Base-by-base conservation (phyloP, 2,329 filamentous ascomycete species). In the Lecanicillium sp. region DNA sequence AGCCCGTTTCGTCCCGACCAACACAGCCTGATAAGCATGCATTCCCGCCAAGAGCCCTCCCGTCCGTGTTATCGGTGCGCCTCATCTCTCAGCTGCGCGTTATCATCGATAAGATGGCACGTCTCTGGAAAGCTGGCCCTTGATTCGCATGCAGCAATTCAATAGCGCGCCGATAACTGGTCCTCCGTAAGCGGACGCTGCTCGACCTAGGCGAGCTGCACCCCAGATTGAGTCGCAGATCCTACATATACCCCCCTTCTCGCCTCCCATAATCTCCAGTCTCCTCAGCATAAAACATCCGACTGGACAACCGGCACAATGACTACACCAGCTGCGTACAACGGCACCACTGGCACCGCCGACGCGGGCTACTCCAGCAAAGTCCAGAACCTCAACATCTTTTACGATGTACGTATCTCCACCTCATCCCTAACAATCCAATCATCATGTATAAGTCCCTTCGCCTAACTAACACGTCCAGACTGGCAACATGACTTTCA, bases 401-500 rank as follows among this genome's bases (percentile, higher is more conserved):
- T 81, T 68, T 95, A 95, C 70, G 79, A 88, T 65, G 84, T 87
- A 71, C 56, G 49, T 48, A 8, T 10, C n/a, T 26, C 5, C 19
- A 11, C 19, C 9, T 2, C 12, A 5, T 9, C 26, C n/a, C 11
- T 15, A 5, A 5, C 33, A 19, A 19, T 11, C 36, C 15, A 14
- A 12, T 19, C 36, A 15, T 5, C 20, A 19, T n/a, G 33, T 19
- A 8, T 21, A 39, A 6, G 6, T 39, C 41, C 59, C 61, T 60
- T 36, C 24, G 9, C 12, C 52, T 52, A 6, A 30, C 29, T 51
- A 37, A 39, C 15, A 33, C 27, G 14, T 33, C 24, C 50, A 91
- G 84, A 77, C 83, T 51, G 90, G 89, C 61, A 82, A 95, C 69
- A 81, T 95, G 60, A 80, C 84, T 49, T 95, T 87, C 84, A 79